Conservation (phyloP, 129 eudicot species). For the Flaveria linearis region DNA sequence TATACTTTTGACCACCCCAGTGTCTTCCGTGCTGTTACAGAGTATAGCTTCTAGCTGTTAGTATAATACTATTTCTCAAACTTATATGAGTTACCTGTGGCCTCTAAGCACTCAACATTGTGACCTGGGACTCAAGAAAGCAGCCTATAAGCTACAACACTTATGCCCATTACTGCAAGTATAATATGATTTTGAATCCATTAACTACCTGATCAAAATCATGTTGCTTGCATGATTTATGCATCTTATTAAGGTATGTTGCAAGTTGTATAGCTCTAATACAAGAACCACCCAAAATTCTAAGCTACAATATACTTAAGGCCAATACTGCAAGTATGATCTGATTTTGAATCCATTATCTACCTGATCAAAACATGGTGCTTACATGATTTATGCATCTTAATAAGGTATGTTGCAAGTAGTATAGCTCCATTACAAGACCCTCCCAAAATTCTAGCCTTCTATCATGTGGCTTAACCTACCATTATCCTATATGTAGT, state of each 20-base stretch:
- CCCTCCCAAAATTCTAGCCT: not conserved
- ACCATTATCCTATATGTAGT: not conserved
- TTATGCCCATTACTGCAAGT: not conserved
- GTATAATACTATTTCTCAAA: constrained; percentile 2
- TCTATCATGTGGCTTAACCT: constrained; percentile 11
- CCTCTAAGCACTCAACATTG: not conserved
- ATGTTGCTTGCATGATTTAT: constrained; percentile 3
- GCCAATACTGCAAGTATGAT: constrained; percentile 6
- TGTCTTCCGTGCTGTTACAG: not conserved
- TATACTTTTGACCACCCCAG: not conserved
- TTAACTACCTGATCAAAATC: not conserved
- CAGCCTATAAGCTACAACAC: too few relatives aligned
- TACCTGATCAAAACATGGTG: not conserved
- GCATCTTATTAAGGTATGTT: not conserved
- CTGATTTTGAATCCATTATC: not conserved
- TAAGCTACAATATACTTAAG: constrained; percentile 2
- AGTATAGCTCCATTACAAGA: constrained; percentile 9
- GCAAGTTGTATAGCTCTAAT: constrained; percentile 10
- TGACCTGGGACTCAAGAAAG: too few relatives aligned
- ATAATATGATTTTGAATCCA: not conserved
- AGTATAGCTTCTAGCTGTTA: not conserved
- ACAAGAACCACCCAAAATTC: not conserved
- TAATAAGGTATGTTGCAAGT: not conserved
- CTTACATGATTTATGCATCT: constrained; percentile 12
- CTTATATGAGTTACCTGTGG: not conserved